Evolutionary conservation across 2,329 filamentous ascomycete genomes (phyloP).

Genomic region (Aspergillus puulaauensis): DNA sequence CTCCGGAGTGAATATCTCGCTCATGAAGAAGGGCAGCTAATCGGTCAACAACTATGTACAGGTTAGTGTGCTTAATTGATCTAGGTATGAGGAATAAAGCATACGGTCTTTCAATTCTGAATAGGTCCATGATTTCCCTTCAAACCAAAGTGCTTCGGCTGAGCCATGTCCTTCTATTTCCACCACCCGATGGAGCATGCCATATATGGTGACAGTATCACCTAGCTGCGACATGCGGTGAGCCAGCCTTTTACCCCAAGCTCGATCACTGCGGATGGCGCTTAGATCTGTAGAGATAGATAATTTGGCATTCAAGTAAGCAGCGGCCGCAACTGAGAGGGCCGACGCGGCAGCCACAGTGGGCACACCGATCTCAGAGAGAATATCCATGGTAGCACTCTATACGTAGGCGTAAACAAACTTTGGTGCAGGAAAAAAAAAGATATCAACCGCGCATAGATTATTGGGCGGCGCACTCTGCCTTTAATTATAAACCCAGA

Average conservation of each 20-base stretch:
- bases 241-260: conserved; percentile 33
- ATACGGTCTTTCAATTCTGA: conserved; percentile 43
- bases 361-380: conserved; percentile 28
- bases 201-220: conserved; percentile 43
- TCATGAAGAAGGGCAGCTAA: conserved; percentile 44
- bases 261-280: conserved; percentile 33
- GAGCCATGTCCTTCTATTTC: conserved; percentile 39
- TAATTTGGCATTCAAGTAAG: conserved; percentile 47
- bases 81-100: conserved; percentile 12
- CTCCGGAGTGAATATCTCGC: conserved; percentile 38
- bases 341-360: conserved; percentile 36
- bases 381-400: conserved; percentile 24
- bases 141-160: conserved; percentile 49
- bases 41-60: conserved; percentile 41
- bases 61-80: conserved; percentile 3
- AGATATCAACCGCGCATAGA: neutral
- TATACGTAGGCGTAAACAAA: neutral
- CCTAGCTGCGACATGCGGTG: conserved; percentile 39
- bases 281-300: conserved; percentile 42
- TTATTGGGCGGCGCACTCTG: neutral
- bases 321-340: conserved; percentile 34
- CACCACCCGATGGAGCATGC: conserved; percentile 43
- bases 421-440: neutral
- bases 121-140: conserved; percentile 50
- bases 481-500: neutral